Percentiles rank a stretch among this genome's conserved stretches.
These are phyloP conservation scores for Fraxinus velutina DNA, from an alignment of 305 asterid genomes.

Conservation along the genomic window DNA sequence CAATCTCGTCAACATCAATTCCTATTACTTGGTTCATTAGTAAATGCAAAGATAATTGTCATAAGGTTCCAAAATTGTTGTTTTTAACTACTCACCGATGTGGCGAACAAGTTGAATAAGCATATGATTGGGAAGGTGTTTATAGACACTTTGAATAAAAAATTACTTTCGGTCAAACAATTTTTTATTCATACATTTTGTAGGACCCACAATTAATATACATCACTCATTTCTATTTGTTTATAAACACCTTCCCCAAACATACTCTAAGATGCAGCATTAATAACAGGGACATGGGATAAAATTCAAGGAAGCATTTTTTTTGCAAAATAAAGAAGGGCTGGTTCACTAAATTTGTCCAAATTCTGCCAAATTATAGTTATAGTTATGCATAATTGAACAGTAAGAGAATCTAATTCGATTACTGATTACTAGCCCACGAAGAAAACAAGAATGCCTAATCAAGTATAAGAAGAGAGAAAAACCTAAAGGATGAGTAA, in stretches of 20 bases:
- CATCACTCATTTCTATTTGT: background rate
- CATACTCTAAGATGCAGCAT: background rate
- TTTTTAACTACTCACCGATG: background rate
- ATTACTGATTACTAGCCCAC: background rate
- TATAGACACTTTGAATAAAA: background rate
- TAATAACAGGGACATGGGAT: background rate
- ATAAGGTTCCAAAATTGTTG: background rate
- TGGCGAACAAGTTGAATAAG: background rate
- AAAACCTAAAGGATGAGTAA: conserved; percentile 91
- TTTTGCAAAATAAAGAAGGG: background rate
- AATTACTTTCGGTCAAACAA: background rate
- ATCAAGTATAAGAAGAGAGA: background rate
- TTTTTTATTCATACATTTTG: background rate
- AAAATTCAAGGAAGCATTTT: background rate
- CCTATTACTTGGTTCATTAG: background rate
- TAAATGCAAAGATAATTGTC: background rate
- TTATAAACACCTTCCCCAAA: background rate
- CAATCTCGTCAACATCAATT: background rate
- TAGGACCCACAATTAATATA: background rate
- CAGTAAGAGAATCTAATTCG: background rate
- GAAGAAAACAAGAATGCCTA: background rate
- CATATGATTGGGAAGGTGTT: background rate
- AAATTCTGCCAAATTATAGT: background rate
- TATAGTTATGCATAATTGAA: background rate
- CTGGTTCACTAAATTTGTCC: background rate